Evolutionary conservation across 352 stramenopile species (phyloP), one percentile per base, ranked within the genome.

Genomic region (Thalassiosira pacifica): DNA sequence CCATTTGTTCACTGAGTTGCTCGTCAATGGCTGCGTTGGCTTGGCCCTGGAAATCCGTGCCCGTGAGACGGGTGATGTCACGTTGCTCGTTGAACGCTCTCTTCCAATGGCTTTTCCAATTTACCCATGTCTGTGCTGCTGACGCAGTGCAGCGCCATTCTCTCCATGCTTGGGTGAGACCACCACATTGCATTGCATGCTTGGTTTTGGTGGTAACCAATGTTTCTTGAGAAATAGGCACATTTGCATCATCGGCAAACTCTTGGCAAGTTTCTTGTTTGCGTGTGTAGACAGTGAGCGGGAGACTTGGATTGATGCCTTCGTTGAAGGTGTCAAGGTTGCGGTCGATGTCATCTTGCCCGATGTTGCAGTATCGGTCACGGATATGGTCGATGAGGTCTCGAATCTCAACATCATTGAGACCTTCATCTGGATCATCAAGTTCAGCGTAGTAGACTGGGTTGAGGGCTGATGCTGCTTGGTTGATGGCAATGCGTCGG

Each of bases 281-380:
- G n/a, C 6, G 11, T 8, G 6, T 31, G 6, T 64, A 11, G n/a
- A n/a, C n/a, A n/a, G n/a, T n/a, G n/a, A n/a, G n/a, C n/a, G n/a
- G n/a, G n/a, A n/a, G n/a, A n/a, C n/a, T 64, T 8, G 55, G 55
- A 31, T 64, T 18, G 55, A 64, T 64, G 26, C 55, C 55, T 31
- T 64, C 55, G 55, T 64, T 64, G 55, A 64, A 64, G n/a, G n/a
- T n/a, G n/a, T n/a, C n/a, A n/a, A n/a, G n/a, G 31, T 48, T 69
- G 31, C 26, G 18, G 3, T 59, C 13, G 45, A 74, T 63, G 19
- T 74, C 19, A 0, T 22, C 19, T 42, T 74, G 66, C 16, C n/a
- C 24, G 31, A 74, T 74, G 13, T n/a, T n/a, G n/a, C n/a, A n/a
- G n/a, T n/a, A n/a, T n/a, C n/a, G n/a, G n/a, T n/a, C n/a, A n/a